Evolutionary conservation across 306 rosid genomes (phyloP), one percentile per base, ranked within the genome.

Genomic region (Vigna radiata): DNA sequence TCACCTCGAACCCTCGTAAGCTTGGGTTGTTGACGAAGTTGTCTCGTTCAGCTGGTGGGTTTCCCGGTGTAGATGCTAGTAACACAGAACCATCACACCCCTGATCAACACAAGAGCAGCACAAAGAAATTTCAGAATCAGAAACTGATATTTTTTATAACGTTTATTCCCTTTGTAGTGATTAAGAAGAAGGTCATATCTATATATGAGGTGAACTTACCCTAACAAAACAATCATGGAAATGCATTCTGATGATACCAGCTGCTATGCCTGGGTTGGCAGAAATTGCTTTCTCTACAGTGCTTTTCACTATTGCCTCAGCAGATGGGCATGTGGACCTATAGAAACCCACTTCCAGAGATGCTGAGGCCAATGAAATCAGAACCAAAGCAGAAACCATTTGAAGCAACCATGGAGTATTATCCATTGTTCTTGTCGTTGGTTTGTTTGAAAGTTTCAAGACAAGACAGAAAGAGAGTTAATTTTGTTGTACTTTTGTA

Each of bases 141-240:
- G 8, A 56, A 9, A 55, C 21, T 55, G 0, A 55, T 9, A 19
- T 55, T 1, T 55, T 25, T 54, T n/a, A 17, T 54, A 47, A 14
- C 13, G 4, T 39, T 39, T 36, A 7, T 36, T 36, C 41, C 6
- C 41, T 36, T 36, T 6, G 8, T 6, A 36, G 41, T 6, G 44
- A 39, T 39, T 39, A 39, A 8, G 44, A 39, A 39, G 44, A 39
- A 39, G 13, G 2, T 41, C 46, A 41, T 33, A 33, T 39, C 1
- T 52, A 7, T 5, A 5, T 1, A 23, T 7, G 17, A 18, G 39
- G 0, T 23, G 23, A 23, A 46, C 76, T 55, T 43, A 68, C 81
- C 76, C 81, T 68, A 3, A 77, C 81, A 15, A 77, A 77, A 61
- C 81, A 77, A 17, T 77, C 81, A 13, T 77, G 81, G 39, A 77